Conservation (phyloP, 768 basidiomycete genomes). For the Lactarius akahatsu region DNA sequence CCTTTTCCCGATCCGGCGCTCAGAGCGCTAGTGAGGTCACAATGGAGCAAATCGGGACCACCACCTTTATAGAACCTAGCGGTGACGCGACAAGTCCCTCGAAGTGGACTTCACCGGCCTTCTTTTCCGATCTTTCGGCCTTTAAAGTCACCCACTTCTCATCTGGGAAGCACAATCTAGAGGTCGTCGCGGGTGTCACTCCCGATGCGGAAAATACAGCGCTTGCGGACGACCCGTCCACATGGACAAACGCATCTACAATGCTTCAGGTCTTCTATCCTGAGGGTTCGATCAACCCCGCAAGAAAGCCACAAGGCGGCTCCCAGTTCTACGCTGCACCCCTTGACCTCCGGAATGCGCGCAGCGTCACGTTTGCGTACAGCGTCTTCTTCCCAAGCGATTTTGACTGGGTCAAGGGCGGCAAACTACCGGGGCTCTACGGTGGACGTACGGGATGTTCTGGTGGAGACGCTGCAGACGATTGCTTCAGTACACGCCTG, state of each 20-base stretch:
- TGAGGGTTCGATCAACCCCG: slow-evolving; percentile 66
- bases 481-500: slow-evolving; percentile 80
- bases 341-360: slow-evolving; percentile 45
- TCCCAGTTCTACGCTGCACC: slow-evolving; percentile 65
- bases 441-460: slow-evolving; percentile 68
- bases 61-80: neutral
- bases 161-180: slow-evolving; percentile 22
- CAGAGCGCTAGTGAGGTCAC: neutral
- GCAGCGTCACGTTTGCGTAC: slow-evolving; percentile 60
- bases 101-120: slow-evolving; percentile 17
- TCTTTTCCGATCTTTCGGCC: slow-evolving; percentile 20
- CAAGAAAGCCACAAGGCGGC: slow-evolving; percentile 56
- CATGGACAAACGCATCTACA: slow-evolving; percentile 39
- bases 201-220: neutral
- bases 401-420: slow-evolving; percentile 78
- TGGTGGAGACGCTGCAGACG: slow-evolving; percentile 66
- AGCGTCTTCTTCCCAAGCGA: slow-evolving; percentile 73
- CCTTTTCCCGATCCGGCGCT: neutral
- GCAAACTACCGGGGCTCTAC: slow-evolving; percentile 83
- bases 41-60: neutral
- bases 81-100: slow-evolving; percentile 4
- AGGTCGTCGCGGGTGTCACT: slow-evolving; percentile 24
- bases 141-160: slow-evolving; percentile 26
- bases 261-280: slow-evolving; percentile 69
- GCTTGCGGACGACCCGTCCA: slow-evolving; percentile 20